Percentiles rank a stretch among this genome's conserved stretches.
phyloP scores from a whole-genome alignment of 768 basidiomycete species.

The Rhodotorula kratochvilovae region DNA sequence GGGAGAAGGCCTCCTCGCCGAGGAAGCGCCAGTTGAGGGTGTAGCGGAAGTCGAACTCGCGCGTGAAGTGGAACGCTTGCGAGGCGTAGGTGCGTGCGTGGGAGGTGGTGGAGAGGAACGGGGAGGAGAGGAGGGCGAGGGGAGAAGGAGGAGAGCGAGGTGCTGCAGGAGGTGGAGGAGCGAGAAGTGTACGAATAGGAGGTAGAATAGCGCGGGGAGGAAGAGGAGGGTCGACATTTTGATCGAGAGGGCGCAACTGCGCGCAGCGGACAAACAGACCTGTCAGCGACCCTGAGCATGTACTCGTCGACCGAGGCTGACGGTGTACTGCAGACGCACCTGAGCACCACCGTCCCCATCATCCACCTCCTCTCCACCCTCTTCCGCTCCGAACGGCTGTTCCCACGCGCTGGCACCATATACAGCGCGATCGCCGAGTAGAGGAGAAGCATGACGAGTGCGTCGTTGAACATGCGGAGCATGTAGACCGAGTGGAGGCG shows the following conservation, averaged over 20 bases:
- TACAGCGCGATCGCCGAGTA: constrained; percentile 63
- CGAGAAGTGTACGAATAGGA: constrained; percentile 52
- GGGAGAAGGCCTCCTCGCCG: constrained; percentile 63
- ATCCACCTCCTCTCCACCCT: constrained; percentile 54
- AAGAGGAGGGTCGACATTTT: constrained; percentile 94
- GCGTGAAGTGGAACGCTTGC: constrained; percentile 77
- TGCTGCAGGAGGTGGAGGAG: constrained; percentile 39
- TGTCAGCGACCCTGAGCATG: no score
- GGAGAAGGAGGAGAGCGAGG: constrained; percentile 40
- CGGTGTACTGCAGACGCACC: constrained; percentile 53
- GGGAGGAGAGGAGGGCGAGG: constrained; percentile 49
- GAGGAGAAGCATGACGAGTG: constrained; percentile 58
- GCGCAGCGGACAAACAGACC: constrained; percentile 16
- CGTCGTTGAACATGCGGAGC: constrained; percentile 90
- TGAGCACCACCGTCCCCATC: constrained; percentile 64
- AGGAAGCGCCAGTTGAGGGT: constrained; percentile 97
- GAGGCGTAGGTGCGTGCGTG: constrained; percentile 63
- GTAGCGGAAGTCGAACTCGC: constrained; percentile 90
- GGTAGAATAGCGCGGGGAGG: constrained; percentile 76
- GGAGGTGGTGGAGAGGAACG: constrained; percentile 60
- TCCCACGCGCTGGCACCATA: constrained; percentile 45
- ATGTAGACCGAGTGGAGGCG: constrained; percentile 89
- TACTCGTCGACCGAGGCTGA: neutral
- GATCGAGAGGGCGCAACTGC: constrained; percentile 73
- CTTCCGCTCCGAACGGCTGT: constrained; percentile 44